These are phyloP conservation scores for Chalaropsis ovoidea DNA, from an alignment of 2,329 filamentous ascomycete genomes.

Conservation along the genomic window DNA sequence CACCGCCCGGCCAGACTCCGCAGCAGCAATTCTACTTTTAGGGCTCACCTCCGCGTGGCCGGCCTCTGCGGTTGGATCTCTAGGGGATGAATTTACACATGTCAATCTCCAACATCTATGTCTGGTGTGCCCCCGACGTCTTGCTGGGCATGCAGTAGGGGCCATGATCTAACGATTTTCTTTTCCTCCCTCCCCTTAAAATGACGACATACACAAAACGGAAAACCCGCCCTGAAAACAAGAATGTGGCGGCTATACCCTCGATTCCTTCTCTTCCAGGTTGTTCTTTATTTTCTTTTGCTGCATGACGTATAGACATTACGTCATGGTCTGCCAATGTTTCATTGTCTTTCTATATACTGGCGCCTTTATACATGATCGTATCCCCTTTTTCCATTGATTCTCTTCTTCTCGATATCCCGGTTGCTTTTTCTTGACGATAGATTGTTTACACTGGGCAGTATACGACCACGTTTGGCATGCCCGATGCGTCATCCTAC, in stretches of 20 bases:
- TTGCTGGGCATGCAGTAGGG: too few relatives aligned
- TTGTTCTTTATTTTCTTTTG: not conserved
- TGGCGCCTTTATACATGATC: not conserved
- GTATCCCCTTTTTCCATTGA: constrained; percentile 11
- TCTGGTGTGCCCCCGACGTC: too few relatives aligned
- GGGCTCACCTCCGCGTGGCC: constrained; percentile 3
- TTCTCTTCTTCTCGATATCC: not conserved
- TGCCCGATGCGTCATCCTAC: not conserved
- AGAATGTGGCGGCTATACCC: constrained; percentile 22
- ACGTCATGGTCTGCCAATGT: not conserved
- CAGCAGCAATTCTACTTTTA: constrained; percentile 51
- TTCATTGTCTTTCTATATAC: constrained; percentile 9
- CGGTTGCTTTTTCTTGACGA: not conserved
- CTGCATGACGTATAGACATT: not conserved
- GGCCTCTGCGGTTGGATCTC: not conserved
- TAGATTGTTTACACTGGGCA: constrained; percentile 12
- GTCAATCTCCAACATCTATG: too few relatives aligned
- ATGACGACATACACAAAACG: not conserved
- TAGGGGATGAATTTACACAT: not conserved
- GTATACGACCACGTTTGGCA: not conserved
- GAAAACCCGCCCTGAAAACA: not conserved
- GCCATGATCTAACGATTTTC: not conserved
- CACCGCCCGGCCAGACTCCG: constrained; percentile 47
- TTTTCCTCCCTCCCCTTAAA: not conserved
- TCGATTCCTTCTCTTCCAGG: not conserved